Conservation (phyloP, 163 green algal genomes). For the Scenedesmus sp. region DNA sequence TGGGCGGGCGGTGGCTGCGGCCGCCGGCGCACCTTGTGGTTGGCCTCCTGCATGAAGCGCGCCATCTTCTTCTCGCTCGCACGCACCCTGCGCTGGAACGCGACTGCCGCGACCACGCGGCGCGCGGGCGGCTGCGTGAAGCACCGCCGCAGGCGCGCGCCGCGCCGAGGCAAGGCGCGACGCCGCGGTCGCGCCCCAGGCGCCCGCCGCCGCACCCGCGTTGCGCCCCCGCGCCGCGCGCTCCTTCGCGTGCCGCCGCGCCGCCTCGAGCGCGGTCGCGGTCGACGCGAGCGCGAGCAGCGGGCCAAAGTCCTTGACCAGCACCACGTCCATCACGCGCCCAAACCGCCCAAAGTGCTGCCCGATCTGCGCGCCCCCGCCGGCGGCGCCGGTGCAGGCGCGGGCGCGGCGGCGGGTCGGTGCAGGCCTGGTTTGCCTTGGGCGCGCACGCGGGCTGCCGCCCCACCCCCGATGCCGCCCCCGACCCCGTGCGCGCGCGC, state of each 20-base stretch:
- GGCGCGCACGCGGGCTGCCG: too few relatives aligned
- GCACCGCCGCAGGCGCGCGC: neutral
- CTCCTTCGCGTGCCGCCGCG: neutral
- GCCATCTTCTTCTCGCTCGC: slow-evolving; percentile 24
- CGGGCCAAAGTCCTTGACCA: slow-evolving; percentile 54
- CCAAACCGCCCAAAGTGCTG: slow-evolving; percentile 49
- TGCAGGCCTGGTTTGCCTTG: too few relatives aligned
- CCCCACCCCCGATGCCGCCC: too few relatives aligned
- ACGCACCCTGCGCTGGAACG: slow-evolving; percentile 9
- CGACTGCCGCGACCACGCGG: slow-evolving; percentile 9
- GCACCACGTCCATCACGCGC: slow-evolving; percentile 58
- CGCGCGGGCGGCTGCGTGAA: neutral
- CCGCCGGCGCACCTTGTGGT: neutral
- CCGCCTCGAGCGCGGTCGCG: slow-evolving; percentile 47
- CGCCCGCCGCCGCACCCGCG: slow-evolving; percentile 13
- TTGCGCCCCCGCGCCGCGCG: slow-evolving; percentile 6
- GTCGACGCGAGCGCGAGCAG: slow-evolving; percentile 24
- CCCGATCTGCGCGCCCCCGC: slow-evolving; percentile 54
- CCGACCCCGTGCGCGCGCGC: too few relatives aligned
- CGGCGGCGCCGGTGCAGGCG: too few relatives aligned
- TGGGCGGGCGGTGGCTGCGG: too few relatives aligned
- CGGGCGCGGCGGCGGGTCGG: too few relatives aligned
- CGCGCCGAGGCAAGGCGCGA: too few relatives aligned
- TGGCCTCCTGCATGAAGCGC: slow-evolving; percentile 33
- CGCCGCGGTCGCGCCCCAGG: too few relatives aligned